These are phyloP conservation scores for Diplocarpon rosae DNA, from an alignment of 2,329 filamentous ascomycete species.

Conservation along the genomic window DNA sequence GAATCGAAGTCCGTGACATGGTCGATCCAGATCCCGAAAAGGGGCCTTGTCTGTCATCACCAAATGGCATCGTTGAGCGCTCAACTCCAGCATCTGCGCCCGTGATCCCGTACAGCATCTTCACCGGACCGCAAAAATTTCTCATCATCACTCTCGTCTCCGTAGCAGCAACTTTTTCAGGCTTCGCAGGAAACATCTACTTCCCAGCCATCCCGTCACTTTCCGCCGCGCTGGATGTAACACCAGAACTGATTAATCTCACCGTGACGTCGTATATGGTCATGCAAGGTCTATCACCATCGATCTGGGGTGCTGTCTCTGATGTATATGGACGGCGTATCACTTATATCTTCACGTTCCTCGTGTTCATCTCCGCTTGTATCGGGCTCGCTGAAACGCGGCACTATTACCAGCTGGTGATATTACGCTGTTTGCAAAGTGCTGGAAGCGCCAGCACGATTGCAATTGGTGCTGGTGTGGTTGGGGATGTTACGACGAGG, in stretches of 20 bases:
- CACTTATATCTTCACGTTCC: constrained; percentile 41
- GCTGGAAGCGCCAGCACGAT: constrained; percentile 49
- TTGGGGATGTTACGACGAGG: constrained; percentile 52
- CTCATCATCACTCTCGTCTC: constrained; percentile 17
- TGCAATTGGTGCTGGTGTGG: constrained; percentile 45
- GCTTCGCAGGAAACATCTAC: constrained; percentile 20
- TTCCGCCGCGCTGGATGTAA: constrained; percentile 15
- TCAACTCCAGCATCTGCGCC: constrained; percentile 1
- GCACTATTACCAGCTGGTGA: constrained; percentile 39
- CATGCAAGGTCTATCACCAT: constrained; percentile 46
- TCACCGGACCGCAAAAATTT: constrained; percentile 14
- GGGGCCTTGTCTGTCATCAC: neutral
- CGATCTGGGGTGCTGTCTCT: constrained; percentile 31
- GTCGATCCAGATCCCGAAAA: too few species aligned
- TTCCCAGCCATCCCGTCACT: constrained; percentile 21
- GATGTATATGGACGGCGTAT: constrained; percentile 43
- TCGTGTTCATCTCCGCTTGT: constrained; percentile 43
- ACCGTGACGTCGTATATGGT: constrained; percentile 30
- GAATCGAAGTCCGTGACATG: too few species aligned
- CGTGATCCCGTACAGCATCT: constrained; percentile 18
- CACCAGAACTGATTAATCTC: constrained; percentile 21
- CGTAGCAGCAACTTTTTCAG: constrained; percentile 20
- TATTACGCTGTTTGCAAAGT: constrained; percentile 45
- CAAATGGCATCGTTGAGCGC: too few species aligned
- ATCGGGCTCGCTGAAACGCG: constrained; percentile 40